Evolutionary conservation across 495 filamentous ascomycete genomes (phyloP), one percentile per base, ranked within the genome.

Genomic region (Podospora conica): DNA sequence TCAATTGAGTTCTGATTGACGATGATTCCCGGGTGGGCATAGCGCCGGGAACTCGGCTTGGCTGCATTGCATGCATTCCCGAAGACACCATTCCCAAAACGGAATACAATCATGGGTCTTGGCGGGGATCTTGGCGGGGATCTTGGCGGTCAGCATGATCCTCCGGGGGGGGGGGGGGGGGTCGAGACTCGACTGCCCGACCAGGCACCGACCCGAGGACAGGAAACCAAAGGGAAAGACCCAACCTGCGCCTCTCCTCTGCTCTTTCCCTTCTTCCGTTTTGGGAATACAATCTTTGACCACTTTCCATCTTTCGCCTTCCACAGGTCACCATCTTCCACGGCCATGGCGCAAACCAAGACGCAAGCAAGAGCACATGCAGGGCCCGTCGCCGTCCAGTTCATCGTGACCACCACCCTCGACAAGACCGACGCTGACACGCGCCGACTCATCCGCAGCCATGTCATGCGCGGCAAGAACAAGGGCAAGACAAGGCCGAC

Each of bases 401-500:
- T 77, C 68, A 68, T 76, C 48, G 70, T 74, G 9, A 69, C 73
- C 53, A 80, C 73, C 23, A 63, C 59, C 7, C 25, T 64, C 21
- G 65, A 70, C 60, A 75, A 80, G 63, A 33, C 68, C 24, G 70
- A 77, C 53, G 58, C 74, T 8, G 69, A 77, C 23, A 58, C 71
- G 48, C 76, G 79, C 53, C 80, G 74, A 66, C 63, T 77, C 15
- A 81, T 81, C 64, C 73, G 80, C 40, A 80, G 79, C 65, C 77
- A 81, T 74, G 81, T 82, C 1, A 84, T 83, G 82, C 70, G 74
- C 6, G 81, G 81, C 7, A 83, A 81, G 72, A 84, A 84, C 63
- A 70, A 69, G 40, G 72, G 66, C 6, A 68, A 65, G 22, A 65
- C 21, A 22, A 55, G 53, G 61, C 61, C 61, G 23, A 25, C 21